These are phyloP conservation scores for Toxoplasma gondii DNA, from an alignment of 169 alveolate species.

Conservation along the genomic window DNA sequence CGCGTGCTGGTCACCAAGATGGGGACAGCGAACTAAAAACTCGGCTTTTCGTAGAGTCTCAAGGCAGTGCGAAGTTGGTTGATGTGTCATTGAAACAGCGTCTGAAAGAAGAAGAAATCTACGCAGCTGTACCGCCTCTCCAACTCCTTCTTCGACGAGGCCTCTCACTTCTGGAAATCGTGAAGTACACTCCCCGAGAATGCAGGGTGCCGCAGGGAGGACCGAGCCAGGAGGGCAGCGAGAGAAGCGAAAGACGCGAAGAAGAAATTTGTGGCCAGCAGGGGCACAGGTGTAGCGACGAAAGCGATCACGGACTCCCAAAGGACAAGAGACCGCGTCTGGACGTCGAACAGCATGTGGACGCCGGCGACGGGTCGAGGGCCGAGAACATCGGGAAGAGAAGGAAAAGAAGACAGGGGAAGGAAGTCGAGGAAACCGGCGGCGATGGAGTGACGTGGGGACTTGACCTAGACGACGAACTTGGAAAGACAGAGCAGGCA, in stretches of 20 bases:
- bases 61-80: not conserved
- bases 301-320: not conserved
- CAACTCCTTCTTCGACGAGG: conserved; percentile 58
- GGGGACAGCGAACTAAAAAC: not conserved
- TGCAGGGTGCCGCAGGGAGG: not conserved
- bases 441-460: no score
- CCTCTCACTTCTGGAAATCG: conserved; percentile 46
- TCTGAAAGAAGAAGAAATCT: conserved; percentile 8
- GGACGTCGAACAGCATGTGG: no score
- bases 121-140: conserved; percentile 40
- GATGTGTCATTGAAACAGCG: conserved; percentile 43
- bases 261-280: not conserved
- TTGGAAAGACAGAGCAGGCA: no score
- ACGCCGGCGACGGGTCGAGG: no score
- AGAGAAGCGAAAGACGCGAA: not conserved
- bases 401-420: no score
- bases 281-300: no score
- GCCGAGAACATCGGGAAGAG: no score
- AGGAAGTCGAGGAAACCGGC: no score
- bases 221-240: not conserved
- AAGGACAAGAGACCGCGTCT: not conserved
- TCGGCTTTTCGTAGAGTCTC: not conserved
- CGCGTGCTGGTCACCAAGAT: not conserved
- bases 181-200: not conserved
- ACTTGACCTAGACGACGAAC: no score